Base-by-base conservation (phyloP, 192 early-diverging fungal species). In the Umbelopsis vinacea region DNA sequence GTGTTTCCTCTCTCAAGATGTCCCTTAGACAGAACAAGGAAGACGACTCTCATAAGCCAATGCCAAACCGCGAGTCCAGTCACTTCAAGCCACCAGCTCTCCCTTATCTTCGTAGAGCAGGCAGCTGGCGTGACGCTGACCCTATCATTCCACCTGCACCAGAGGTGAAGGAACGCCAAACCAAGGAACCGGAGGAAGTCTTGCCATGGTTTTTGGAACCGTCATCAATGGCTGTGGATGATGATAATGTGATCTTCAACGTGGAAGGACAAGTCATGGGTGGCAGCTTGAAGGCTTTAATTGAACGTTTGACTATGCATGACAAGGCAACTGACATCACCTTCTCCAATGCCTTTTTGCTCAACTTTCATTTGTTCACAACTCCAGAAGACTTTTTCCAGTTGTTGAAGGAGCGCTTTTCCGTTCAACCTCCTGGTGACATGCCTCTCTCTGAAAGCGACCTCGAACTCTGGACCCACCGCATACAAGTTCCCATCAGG, bases 311-410 rank as follows among this genome's bases (percentile, higher is more conserved):
- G 48, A 95, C 93, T 0, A 46, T 86, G 46, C 92, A 95, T 70
- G 90, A 92, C 68, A 80, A 73, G 63, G 46, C 78, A 11, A 52
- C 63, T 53, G 76, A 77, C 45, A 33, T 70, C 21, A 45, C 68
- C 8, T 96, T 89, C 71, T 83, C 83, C 0, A 76, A 72, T 23
- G 84, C 91, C 0, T 98, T 98, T 74, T 87, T 97, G 48, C 82
- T 95, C 26, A 92, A 94, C 0, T 98, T 96, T 79, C 90, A 94
- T 6, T 79, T 92, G 2, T 97, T 97, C 72, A 91, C 90, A 22
- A 86, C 81, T 11, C 88, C 95, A 8, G 69, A 35, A 0, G 88
- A 90, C 22, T 83, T 97, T 45, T 79, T 93, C 8, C 73, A 80
- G 3, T 76, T 89, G 6, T 77, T 98, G 22, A 83, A 83, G 4